A percentile compares a stretch with the other conserved stretches of the same genome.
Evolutionary conservation across 768 basidiomycete genomes (phyloP).

Genomic region (Termitomyces sp.): DNA sequence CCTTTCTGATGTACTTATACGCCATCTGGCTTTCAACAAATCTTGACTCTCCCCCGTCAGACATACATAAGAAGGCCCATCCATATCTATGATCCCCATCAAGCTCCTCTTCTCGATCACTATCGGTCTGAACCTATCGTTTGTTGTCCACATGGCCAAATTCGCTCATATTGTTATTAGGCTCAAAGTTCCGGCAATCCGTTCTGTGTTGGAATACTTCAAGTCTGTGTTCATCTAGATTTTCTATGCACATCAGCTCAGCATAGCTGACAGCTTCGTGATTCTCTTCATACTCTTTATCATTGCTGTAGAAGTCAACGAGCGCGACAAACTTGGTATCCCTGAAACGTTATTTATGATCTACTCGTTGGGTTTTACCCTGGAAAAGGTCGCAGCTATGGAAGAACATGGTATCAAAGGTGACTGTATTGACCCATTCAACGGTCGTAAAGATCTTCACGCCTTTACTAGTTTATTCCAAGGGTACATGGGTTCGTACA

Average conservation of each 20-base stretch:
- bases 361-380: constrained; percentile 75
- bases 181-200: constrained; percentile 89
- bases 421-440: constrained; percentile 19
- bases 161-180: constrained; percentile 29
- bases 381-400: constrained; percentile 95
- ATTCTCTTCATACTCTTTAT: constrained; percentile 77
- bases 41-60: constrained; percentile 30
- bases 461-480: constrained; percentile 60
- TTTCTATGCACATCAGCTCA: neutral
- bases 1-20: constrained; percentile 72
- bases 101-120: constrained; percentile 91
- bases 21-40: neutral
- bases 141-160: neutral
- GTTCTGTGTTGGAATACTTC: constrained; percentile 83
- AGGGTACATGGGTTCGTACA: constrained; percentile 70
- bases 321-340: constrained; percentile 54
- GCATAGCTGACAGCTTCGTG: constrained; percentile 52
- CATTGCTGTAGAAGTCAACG: constrained; percentile 71
- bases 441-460: neutral
- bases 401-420: constrained; percentile 93
- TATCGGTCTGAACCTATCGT: constrained; percentile 58
- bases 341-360: constrained; percentile 76
- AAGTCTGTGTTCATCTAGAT: constrained; percentile 45
- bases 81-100: constrained; percentile 92
- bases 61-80: constrained; percentile 91